phyloP scores from a whole-genome alignment of 305 asterid species.

The Rubia peregrina region DNA sequence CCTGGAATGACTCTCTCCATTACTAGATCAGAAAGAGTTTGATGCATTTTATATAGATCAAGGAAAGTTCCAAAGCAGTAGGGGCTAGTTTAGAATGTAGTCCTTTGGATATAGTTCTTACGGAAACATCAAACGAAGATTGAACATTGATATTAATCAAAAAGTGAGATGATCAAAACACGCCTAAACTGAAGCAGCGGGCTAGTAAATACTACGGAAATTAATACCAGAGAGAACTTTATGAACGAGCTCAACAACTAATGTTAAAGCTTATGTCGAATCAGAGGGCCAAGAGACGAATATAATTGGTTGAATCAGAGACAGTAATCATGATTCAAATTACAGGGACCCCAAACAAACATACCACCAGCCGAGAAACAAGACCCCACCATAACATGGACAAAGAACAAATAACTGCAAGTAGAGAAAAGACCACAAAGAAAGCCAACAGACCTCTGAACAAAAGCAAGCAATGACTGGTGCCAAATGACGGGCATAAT shows the following conservation, averaged over 20 bases:
- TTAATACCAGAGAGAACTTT: background rate
- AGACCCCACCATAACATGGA: background rate
- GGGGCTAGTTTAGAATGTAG: background rate
- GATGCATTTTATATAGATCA: background rate
- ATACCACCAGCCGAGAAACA: background rate
- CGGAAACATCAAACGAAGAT: background rate
- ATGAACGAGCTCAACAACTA: background rate
- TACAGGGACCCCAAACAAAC: background rate
- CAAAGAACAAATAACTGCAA: background rate
- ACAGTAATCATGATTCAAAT: background rate
- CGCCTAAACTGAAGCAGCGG: background rate
- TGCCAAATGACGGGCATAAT: constrained; percentile 98
- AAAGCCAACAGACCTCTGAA: constrained; percentile 52
- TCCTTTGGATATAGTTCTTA: background rate
- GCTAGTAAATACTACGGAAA: background rate
- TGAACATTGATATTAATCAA: background rate
- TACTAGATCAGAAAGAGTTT: background rate
- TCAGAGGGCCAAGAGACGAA: background rate
- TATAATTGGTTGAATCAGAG: background rate
- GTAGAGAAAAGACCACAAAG: constrained; percentile 12
- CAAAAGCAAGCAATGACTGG: constrained; percentile 91
- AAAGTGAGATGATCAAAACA: background rate
- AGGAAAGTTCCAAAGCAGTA: background rate
- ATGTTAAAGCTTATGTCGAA: background rate
- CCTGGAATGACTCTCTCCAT: background rate